Percentiles rank a stretch among this genome's conserved stretches.
Evolutionary conservation across 164 flowering plant genomes (phyloP).

Genomic region (Houttuynia cordata): DNA sequence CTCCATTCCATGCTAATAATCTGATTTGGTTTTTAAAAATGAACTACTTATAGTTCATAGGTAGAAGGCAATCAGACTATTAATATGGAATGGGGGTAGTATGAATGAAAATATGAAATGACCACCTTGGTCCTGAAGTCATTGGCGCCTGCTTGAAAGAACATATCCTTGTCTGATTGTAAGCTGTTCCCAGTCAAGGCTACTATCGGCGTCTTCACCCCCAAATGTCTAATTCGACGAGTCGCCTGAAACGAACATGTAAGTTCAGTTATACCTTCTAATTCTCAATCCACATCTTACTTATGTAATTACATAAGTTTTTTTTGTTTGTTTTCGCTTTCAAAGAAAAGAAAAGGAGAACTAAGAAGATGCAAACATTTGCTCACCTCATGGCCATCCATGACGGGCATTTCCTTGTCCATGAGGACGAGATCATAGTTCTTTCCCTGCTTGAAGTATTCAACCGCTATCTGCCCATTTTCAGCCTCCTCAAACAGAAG

Average conservation of each 20-base stretch:
- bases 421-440: constrained; percentile 11
- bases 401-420: constrained; percentile 6
- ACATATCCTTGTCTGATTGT: constrained; percentile 10
- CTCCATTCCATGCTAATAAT: too few relatives aligned
- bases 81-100: too few relatives aligned
- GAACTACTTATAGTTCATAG: too few relatives aligned
- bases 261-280: too few relatives aligned
- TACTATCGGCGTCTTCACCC: constrained; percentile 10
- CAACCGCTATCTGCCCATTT: constrained; percentile 13
- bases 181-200: constrained; percentile 14
- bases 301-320: too few relatives aligned
- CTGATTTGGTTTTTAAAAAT: too few relatives aligned
- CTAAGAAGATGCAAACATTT: too few relatives aligned
- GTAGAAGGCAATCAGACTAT: too few relatives aligned
- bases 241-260: too few relatives aligned
- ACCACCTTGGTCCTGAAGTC: constrained; percentile 10
- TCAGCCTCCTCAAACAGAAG: constrained; percentile 11
- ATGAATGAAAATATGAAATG: neutral
- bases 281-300: too few relatives aligned
- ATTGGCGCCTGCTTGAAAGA: constrained; percentile 11
- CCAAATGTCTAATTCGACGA: constrained; percentile 7
- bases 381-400: neutral
- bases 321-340: too few relatives aligned
- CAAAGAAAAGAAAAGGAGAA: too few relatives aligned
- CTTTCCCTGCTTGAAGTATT: constrained; percentile 15